A percentile compares a stretch with the other conserved stretches of the same genome.
phyloP scores from a whole-genome alignment of 2,329 filamentous ascomycete species.

The Neonectria magnoliae region DNA sequence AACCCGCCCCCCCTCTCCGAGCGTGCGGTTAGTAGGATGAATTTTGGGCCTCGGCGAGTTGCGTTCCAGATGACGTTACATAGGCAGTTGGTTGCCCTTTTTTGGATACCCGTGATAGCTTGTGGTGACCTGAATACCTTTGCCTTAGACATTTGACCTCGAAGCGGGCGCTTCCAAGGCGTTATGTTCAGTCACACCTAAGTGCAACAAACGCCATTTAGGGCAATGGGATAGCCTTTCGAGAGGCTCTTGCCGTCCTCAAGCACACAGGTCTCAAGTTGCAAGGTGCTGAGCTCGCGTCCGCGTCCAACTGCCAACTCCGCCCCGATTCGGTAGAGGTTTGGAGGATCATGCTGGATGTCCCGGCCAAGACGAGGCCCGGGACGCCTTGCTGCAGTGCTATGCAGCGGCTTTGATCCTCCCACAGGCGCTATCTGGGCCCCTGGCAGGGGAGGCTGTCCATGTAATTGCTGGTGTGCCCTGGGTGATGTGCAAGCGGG shows the following conservation, averaged over 20 bases:
- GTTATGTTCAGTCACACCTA: conserved; percentile 13
- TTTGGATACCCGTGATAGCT: conserved; percentile 10
- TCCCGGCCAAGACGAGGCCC: conserved; percentile 18
- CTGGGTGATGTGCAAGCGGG: conserved; percentile 19
- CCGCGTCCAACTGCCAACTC: conserved; percentile 16
- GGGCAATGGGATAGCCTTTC: conserved; percentile 1
- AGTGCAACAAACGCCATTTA: conserved; percentile 18
- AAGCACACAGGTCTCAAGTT: conserved; percentile 14
- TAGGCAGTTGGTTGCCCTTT: conserved; percentile 12
- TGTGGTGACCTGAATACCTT: conserved; percentile 17
- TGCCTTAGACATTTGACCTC: conserved; percentile 20
- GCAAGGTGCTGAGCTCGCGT: conserved; percentile 11
- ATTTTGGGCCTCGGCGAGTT: conserved; percentile 20
- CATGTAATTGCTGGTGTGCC: conserved; percentile 24
- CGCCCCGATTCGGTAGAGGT: conserved; percentile 26
- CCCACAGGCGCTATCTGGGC: conserved; percentile 12
- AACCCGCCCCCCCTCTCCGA: conserved; percentile 23
- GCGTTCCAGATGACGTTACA: conserved; percentile 28
- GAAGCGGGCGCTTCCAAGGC: conserved; percentile 15
- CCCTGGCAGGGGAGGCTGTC: conserved; percentile 20
- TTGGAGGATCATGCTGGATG: conserved; percentile 8
- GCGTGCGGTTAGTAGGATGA: conserved; percentile 16
- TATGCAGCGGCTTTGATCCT: conserved; percentile 23
- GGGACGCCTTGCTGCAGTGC: conserved; percentile 20
- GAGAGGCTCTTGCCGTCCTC: not conserved